Evolutionary conservation across 768 basidiomycete genomes (phyloP), one percentile per base, ranked within the genome.

Genomic region (Serendipita indica): DNA sequence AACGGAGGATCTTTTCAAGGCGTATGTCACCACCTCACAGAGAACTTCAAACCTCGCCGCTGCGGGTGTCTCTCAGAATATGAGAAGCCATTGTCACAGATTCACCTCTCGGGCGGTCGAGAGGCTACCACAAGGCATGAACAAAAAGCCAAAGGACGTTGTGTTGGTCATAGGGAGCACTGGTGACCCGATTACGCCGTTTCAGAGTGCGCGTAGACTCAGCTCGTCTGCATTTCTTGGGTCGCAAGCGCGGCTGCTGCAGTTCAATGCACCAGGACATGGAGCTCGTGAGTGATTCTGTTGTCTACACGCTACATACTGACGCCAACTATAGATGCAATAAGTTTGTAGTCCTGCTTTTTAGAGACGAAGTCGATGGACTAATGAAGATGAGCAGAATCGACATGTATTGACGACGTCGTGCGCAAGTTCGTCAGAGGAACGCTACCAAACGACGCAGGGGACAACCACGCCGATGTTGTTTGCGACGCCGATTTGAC

Each of bases 81-180:
- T 33, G 7, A 18, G 49, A 22, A 18, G 22, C 4, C 10, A 22
- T 16, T 54, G 49, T 30, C 49, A 54, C n/a, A 33, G 30, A 33
- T 33, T 20, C 22, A 54, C 49, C 7, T 4, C 16, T 4, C 22
- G 49, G 20, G 49, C 49, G 5, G 32, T 54, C 22, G 49, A 54
- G 25, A 18, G 49, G 30, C 32, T 54, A 10, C 49, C 49, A 28
- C 32, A 54, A 10, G 30, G 32, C 22, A 22, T 54, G 20, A 54
- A 16, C 49, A 54, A 28, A n/a, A 20, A 54, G 30, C 49, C 49
- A 28, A 54, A 54, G 49, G 32, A 54, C n/a, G 49, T 54, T 20
- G 49, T 54, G 25, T 28, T 54, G 22, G 49, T 54, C 10, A 54
- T 54, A 16, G 30, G 49, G 22, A 54, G 16, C 22, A 33, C n/a